A percentile compares a stretch with the other conserved stretches of the same genome.
These are phyloP conservation scores for Pelargonium citronellum DNA, from an alignment of 441 rosid species.

Conservation along the genomic window DNA sequence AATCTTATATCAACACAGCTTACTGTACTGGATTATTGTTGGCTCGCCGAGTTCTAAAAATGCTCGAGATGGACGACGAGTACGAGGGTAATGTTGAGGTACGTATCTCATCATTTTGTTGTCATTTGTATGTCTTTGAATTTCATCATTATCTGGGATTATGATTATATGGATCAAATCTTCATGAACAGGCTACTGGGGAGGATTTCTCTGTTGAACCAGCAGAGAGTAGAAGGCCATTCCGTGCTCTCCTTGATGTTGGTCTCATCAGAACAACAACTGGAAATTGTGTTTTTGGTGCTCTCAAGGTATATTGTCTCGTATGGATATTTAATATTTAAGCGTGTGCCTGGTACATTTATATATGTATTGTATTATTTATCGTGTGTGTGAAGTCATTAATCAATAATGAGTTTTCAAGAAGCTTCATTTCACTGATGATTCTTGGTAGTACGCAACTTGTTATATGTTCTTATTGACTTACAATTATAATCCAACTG, in stretches of 20 bases:
- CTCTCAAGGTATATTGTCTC: slow-evolving; percentile 13
- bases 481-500: too few species aligned
- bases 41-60: slow-evolving; percentile 12
- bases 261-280: slow-evolving; percentile 24
- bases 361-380: too few species aligned
- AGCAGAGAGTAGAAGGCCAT: slow-evolving; percentile 18
- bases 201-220: slow-evolving; percentile 12
- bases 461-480: too few species aligned
- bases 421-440: too few species aligned
- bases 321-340: neutral
- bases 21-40: slow-evolving; percentile 10
- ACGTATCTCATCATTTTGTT: neutral
- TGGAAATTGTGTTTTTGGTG: slow-evolving; percentile 24
- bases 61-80: slow-evolving; percentile 6
- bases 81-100: slow-evolving; percentile 11
- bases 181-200: slow-evolving; percentile 3
- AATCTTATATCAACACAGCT: neutral
- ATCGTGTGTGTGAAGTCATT: too few species aligned
- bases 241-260: slow-evolving; percentile 27
- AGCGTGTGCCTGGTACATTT: too few species aligned
- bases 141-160: neutral
- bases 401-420: too few species aligned
- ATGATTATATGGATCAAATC: neutral
- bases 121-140: neutral
- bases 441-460: too few species aligned